Evolutionary conservation across 345 rosid species (phyloP), one percentile per base, ranked within the genome.

Genomic region (Melaleuca quinquenervia): DNA sequence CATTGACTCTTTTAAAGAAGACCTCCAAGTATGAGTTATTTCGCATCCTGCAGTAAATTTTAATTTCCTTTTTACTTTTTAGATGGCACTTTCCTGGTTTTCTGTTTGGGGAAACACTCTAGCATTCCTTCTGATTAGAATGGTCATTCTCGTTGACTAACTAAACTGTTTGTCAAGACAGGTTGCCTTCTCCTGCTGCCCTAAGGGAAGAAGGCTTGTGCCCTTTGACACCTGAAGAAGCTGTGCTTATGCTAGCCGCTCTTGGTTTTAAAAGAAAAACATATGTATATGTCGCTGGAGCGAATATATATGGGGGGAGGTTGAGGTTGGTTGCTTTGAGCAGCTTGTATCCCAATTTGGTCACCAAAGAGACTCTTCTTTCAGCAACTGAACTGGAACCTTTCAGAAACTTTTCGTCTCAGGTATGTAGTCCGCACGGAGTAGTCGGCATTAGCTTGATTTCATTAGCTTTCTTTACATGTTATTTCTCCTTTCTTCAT

Each of bases 141-240:
- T 45, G 49, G 9, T 32, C 26, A 52, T 53, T 58, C 51, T 56
- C 26, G 22, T 52, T 82, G 78, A 32, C 48, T 32, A 84, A 44
- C 32, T 78, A 41, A 82, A 70, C 82, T 82, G 52, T 78, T 85
- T 48, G 55, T 80, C 21, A 75, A 62, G 88, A 88, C 90, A 97
- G 99, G 90, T 88, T 94, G 52, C 99, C 99, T 5, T 94, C 96
- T 82, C 94, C 98, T 13, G 91, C 91, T 16, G 92, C 86, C 54
- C 90, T 97, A 85, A 93, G 98, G 84, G 88, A 91, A 18, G 99
- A 96, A 91, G 99, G 99, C 74, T 88, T 97, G 83, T 97, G 98
- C 60, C 99, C 99, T 3, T 90, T 97, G 87, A 90, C 98, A 50
- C 99, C 99, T 11, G 99, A 97, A 92, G 99, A 96, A 92, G 94